phyloP scores from a whole-genome alignment of 345 rosid genomes.

The Hibiscus mutabilis region DNA sequence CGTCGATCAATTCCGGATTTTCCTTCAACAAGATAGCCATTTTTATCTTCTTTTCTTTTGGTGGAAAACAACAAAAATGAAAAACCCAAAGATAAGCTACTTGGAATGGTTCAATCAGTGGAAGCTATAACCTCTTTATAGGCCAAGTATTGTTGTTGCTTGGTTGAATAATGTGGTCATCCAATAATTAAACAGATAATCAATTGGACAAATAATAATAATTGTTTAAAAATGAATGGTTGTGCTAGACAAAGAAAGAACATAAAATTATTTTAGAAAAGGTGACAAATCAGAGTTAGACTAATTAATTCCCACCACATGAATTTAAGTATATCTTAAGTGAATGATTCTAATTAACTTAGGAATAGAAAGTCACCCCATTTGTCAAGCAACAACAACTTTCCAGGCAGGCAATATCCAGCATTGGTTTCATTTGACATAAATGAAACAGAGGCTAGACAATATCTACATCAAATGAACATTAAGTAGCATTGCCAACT shows the following conservation, averaged over 20 bases:
- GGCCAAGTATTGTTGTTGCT: background rate
- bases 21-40: slow-evolving; percentile 3
- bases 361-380: background rate
- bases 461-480: background rate
- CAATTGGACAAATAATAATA: background rate
- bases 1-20: background rate
- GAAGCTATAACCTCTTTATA: background rate
- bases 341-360: background rate
- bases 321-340: background rate
- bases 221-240: background rate
- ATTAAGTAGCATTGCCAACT: background rate
- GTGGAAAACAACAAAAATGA: background rate
- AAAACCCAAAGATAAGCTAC: background rate
- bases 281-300: background rate
- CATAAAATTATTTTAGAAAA: background rate
- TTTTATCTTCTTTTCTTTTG: background rate
- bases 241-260: background rate
- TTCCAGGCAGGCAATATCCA: background rate
- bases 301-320: background rate
- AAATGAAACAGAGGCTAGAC: background rate
- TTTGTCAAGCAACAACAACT: background rate
- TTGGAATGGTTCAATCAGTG: background rate
- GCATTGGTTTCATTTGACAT: background rate
- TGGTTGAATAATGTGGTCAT: background rate
- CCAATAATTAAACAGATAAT: background rate